Conservation (phyloP, 148 eudicot genomes). For the Amaranthus cruentus region DNA sequence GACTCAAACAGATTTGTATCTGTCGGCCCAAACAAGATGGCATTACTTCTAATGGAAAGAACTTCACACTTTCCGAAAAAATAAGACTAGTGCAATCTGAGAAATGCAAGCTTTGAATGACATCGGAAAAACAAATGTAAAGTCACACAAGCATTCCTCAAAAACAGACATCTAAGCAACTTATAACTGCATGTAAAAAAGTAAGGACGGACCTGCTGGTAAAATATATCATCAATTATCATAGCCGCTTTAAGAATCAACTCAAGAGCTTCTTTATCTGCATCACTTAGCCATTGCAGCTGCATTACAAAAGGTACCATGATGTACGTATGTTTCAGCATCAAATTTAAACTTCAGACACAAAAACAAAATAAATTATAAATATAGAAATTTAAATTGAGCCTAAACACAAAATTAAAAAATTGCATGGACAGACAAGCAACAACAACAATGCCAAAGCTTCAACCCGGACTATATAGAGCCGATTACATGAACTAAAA, state of each 20-base stretch:
- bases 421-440: too few species aligned
- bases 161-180: slow-evolving; percentile 10
- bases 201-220: slow-evolving; percentile 54
- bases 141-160: not conserved
- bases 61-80: not conserved
- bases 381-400: too few species aligned
- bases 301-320: slow-evolving; percentile 32
- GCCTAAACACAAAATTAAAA: too few species aligned
- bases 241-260: slow-evolving; percentile 65
- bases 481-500: too few species aligned
- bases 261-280: slow-evolving; percentile 66
- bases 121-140: not conserved
- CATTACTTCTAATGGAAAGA: not conserved
- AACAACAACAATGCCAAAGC: too few species aligned
- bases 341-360: not conserved
- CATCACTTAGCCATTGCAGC: slow-evolving; percentile 57
- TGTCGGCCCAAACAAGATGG: not conserved
- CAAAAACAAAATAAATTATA: not conserved
- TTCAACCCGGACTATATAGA: too few species aligned
- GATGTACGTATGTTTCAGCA: not conserved
- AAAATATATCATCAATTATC: slow-evolving; percentile 73
- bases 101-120: not conserved
- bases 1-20: too few species aligned
- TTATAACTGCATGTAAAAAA: not conserved
- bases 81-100: not conserved